These are phyloP conservation scores for Homolaphlyctis polyrhiza DNA, from an alignment of 371 early-diverging fungal genomes.

Conservation along the genomic window DNA sequence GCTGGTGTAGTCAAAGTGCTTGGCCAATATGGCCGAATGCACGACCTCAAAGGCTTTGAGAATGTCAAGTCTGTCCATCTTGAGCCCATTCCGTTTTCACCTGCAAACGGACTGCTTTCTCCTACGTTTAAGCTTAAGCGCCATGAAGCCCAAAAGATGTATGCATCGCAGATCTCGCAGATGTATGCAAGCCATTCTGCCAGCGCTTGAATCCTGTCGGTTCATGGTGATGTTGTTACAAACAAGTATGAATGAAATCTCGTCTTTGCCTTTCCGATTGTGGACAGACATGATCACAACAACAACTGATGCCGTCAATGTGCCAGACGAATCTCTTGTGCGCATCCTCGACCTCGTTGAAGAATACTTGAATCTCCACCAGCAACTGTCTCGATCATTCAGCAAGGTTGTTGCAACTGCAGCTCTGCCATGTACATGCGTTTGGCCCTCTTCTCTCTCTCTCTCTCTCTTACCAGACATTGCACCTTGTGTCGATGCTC, in stretches of 20 bases:
- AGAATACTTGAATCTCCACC: background rate
- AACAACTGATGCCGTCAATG: background rate
- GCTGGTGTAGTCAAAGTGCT: constrained; percentile 19
- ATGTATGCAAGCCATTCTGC: too few relatives aligned
- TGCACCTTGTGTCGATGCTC: background rate
- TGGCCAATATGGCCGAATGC: constrained; percentile 43
- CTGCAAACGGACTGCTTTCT: constrained; percentile 78
- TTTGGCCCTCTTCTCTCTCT: background rate
- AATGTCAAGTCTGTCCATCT: constrained; percentile 67
- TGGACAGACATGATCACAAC: background rate
- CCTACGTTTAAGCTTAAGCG: constrained; percentile 82
- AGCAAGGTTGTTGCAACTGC: background rate
- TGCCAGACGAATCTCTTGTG: background rate
- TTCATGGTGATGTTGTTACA: too few relatives aligned
- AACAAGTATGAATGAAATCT: too few relatives aligned
- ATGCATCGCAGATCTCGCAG: constrained; percentile 10
- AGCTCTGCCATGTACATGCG: background rate
- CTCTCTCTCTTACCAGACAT: background rate
- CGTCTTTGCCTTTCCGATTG: too few relatives aligned
- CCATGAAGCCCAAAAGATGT: constrained; percentile 17
- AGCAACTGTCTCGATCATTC: background rate
- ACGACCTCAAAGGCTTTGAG: constrained; percentile 90
- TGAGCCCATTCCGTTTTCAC: constrained; percentile 59
- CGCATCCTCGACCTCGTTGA: background rate
- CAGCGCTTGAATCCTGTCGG: too few relatives aligned